Evolutionary conservation across 2,329 filamentous ascomycete genomes (phyloP).

Genomic region (Phyllosticta citrichinensis): DNA sequence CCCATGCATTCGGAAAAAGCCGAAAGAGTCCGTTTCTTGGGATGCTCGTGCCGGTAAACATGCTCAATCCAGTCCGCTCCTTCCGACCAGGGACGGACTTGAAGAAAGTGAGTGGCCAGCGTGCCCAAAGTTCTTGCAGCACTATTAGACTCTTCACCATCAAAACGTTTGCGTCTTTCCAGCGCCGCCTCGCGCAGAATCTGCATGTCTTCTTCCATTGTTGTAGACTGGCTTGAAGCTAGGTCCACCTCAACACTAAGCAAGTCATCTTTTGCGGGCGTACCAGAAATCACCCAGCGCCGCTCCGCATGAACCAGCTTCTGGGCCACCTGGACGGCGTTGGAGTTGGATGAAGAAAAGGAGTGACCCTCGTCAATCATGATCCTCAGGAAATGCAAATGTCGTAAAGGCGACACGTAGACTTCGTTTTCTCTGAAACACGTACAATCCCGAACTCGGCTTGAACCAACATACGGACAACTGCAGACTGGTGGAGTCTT

Average conservation of each 20-base stretch:
- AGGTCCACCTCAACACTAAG: conserved; percentile 62
- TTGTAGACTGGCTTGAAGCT: conserved; percentile 22
- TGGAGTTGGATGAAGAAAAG: conserved; percentile 59
- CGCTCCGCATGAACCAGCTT: conserved; percentile 52
- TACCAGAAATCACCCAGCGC: conserved; percentile 85
- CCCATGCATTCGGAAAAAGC: conserved; percentile 50
- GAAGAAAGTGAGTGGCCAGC: conserved; percentile 61
- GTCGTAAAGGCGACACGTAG: conserved; percentile 53
- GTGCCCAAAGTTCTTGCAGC: conserved; percentile 51
- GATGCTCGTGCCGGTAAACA: conserved; percentile 43
- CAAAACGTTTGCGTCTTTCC: conserved; percentile 32
- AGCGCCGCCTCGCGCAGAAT: conserved; percentile 23
- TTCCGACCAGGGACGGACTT: conserved; percentile 70
- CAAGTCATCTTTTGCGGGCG: conserved; percentile 65
- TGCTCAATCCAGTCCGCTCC: conserved; percentile 64
- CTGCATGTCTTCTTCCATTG: conserved; percentile 17
- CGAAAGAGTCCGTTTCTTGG: conserved; percentile 45
- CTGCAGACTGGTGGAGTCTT: conserved; percentile 18
- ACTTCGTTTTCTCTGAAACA: conserved; percentile 31
- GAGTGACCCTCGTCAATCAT: conserved; percentile 90
- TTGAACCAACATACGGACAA: conserved; percentile 35
- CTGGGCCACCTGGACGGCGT: conserved; percentile 43
- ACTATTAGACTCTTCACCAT: conserved; percentile 27
- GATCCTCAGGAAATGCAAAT: conserved; percentile 74
- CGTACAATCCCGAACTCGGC: conserved; percentile 34